phyloP scores from a whole-genome alignment of 305 asterid species.

The Fraxinus xanthoxyloides region DNA sequence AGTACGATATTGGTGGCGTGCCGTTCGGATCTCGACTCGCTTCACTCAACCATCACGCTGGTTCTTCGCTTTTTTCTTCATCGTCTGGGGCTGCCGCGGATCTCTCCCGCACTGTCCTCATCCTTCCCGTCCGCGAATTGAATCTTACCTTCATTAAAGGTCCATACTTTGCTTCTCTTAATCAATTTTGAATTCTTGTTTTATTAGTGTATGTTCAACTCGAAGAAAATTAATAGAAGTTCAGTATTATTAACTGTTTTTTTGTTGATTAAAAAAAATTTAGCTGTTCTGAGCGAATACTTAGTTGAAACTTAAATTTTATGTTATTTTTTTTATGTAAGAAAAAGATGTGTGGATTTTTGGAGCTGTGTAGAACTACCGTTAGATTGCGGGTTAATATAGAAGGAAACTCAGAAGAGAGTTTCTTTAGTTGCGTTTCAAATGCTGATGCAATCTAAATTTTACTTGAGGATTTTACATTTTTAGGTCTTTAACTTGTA shows the following conservation, averaged over 20 bases:
- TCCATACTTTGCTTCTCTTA: conserved; percentile 22
- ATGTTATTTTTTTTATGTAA: background rate
- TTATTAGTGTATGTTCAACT: background rate
- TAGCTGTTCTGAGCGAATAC: background rate
- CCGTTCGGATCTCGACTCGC: conserved; percentile 92
- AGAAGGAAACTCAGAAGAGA: background rate
- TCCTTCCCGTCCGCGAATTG: conserved; percentile 88
- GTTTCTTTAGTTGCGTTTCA: background rate
- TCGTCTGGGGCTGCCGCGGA: conserved; percentile 38
- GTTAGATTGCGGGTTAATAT: background rate
- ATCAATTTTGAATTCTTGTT: background rate
- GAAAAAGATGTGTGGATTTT: background rate
- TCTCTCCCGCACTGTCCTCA: conserved; percentile 82
- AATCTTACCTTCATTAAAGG: conserved; percentile 79
- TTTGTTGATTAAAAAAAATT: background rate
- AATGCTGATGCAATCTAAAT: background rate
- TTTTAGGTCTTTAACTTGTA: background rate
- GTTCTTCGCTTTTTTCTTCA: conserved; percentile 64
- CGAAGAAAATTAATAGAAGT: background rate
- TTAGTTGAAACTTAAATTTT: background rate
- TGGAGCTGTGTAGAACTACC: background rate
- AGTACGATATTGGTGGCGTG: conserved; percentile 81
- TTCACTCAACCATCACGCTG: conserved; percentile 90
- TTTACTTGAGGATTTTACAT: background rate
- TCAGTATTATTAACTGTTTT: background rate